Conservation (phyloP, 345 rosid genomes). For the Erodium maritimum region DNA sequence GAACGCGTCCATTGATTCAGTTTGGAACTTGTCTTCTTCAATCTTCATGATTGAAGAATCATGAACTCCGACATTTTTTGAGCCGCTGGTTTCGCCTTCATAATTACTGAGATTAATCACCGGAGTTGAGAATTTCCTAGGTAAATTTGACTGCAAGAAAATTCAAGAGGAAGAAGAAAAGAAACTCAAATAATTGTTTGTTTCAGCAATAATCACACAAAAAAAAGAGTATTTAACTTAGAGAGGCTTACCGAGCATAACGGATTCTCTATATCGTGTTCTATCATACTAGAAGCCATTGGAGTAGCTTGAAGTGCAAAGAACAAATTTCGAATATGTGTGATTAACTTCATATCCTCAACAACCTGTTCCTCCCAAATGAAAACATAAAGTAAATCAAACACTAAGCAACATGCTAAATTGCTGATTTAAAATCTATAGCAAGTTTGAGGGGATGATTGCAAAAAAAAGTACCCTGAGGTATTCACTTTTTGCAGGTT, state of each 20-base stretch:
- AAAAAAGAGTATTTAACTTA: neutral
- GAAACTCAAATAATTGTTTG: neutral
- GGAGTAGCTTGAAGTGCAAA: slow-evolving; percentile 44
- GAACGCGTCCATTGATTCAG: slow-evolving; percentile 21
- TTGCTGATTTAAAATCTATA: neutral
- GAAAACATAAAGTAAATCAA: slow-evolving; percentile 6
- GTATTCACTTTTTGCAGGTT: too few species aligned
- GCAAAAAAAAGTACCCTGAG: too few species aligned
- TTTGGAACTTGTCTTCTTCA: slow-evolving; percentile 23
- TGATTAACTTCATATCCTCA: slow-evolving; percentile 59
- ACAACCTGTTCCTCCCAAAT: slow-evolving; percentile 43
- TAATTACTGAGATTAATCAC: slow-evolving; percentile 15
- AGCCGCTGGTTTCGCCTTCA: slow-evolving; percentile 31
- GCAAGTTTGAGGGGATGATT: too few species aligned
- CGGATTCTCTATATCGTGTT: slow-evolving; percentile 31
- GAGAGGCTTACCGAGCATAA: slow-evolving; percentile 35
- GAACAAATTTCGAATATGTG: slow-evolving; percentile 50
- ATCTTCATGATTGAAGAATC: slow-evolving; percentile 27
- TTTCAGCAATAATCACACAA: neutral
- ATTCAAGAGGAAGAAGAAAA: slow-evolving; percentile 1
- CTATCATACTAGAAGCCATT: slow-evolving; percentile 24
- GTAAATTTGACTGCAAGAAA: slow-evolving; percentile 39
- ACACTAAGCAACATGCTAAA: neutral
- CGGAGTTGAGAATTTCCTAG: slow-evolving; percentile 24
- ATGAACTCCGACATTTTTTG: slow-evolving; percentile 19